Conservation (phyloP, 257 asterid genomes). For the Solanum appendiculatum region DNA sequence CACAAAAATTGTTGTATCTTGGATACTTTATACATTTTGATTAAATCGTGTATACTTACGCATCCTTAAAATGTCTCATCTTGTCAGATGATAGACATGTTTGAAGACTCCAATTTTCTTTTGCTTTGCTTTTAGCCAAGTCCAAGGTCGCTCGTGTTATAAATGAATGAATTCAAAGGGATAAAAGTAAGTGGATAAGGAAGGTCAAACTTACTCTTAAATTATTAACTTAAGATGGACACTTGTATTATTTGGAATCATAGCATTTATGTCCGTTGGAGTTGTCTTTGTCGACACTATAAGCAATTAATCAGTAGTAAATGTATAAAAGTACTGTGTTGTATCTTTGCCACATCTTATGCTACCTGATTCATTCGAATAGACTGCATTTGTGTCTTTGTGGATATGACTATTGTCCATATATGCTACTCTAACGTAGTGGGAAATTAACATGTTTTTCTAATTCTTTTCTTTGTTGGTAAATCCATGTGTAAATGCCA, state of each 20-base stretch:
- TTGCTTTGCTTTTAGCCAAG: neutral
- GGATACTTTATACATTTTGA: neutral
- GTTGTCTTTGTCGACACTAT: neutral
- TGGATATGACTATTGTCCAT: neutral
- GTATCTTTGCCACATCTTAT: neutral
- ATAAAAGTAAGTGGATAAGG: neutral
- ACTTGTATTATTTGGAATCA: neutral
- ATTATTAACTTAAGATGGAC: neutral
- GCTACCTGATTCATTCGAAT: neutral
- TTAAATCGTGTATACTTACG: neutral
- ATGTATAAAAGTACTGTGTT: neutral
- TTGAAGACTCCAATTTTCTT: neutral
- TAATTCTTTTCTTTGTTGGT: neutral
- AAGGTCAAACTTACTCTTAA: neutral
- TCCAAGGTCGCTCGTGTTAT: neutral
- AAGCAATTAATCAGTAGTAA: neutral
- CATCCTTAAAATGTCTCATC: neutral
- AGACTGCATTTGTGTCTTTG: neutral
- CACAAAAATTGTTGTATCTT: neutral
- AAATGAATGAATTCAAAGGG: neutral
- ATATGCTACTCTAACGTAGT: neutral
- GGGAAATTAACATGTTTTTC: neutral
- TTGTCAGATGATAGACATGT: neutral
- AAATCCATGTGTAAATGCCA: neutral
- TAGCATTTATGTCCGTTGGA: neutral